Percentiles rank a stretch among this genome's conserved stretches.
Conservation (phyloP, 192 early-diverging fungal species). For the Rhizoclosmatium sp. region DNA sequence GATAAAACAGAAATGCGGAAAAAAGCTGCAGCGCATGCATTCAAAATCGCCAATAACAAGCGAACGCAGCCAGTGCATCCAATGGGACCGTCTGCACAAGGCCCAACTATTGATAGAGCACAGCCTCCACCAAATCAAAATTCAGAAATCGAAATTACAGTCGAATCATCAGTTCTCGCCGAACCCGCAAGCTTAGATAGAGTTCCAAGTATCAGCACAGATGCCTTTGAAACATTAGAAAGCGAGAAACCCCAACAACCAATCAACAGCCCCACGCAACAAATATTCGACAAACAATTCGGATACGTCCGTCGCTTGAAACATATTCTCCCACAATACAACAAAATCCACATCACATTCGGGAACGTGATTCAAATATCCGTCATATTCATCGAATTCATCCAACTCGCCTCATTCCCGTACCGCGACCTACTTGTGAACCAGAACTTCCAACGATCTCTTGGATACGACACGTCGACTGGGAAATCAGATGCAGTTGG, state of each 20-base stretch:
- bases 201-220: too few relatives aligned
- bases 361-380: conserved; percentile 75
- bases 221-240: too few relatives aligned
- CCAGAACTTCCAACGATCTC: conserved; percentile 33
- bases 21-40: conserved; percentile 31
- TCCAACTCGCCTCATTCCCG: conserved; percentile 82
- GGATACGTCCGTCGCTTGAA: conserved; percentile 39
- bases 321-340: conserved; percentile 45
- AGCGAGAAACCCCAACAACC: too few relatives aligned
- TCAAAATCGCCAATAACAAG: conserved; percentile 1
- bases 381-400: conserved; percentile 77
- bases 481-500: conserved; percentile 23
- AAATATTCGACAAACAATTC: conserved; percentile 30
- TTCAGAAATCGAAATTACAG: background rate
- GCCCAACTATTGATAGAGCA: background rate
- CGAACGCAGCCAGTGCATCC: background rate
- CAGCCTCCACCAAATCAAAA: background rate
- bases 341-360: conserved; percentile 18
- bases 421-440: conserved; percentile 68
- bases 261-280: too few relatives aligned
- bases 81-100: background rate
- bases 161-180: background rate
- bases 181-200: background rate
- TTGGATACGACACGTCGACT: background rate
- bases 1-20: conserved; percentile 34